Conservation (phyloP, 352 stramenopile species). For the Phytophthora idaei region DNA sequence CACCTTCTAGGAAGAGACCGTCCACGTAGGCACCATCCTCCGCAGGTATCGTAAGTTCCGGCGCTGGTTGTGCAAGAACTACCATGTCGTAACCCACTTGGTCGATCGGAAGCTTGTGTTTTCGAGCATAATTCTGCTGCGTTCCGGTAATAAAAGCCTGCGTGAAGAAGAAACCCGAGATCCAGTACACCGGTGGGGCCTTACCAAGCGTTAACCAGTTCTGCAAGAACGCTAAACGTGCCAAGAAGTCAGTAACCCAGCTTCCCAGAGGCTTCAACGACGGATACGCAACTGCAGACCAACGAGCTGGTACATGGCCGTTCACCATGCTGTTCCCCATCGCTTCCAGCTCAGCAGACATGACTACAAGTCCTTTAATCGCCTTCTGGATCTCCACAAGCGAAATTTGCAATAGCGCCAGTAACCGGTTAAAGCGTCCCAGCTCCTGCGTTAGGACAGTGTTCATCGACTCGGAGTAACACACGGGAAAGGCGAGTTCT, state of each 20-base stretch:
- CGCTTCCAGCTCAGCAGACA: constrained; percentile 91
- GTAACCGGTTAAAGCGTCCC: constrained; percentile 91
- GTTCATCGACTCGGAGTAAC: constrained; percentile 90
- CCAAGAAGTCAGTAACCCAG: constrained; percentile 93
- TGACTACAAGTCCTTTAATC: constrained; percentile 93
- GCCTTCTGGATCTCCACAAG: constrained; percentile 91
- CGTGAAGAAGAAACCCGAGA: constrained; percentile 95
- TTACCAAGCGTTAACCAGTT: constrained; percentile 80
- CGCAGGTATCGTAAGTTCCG: constrained; percentile 55
- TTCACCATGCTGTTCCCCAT: constrained; percentile 95
- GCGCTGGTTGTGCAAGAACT: constrained; percentile 60
- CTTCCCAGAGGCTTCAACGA: constrained; percentile 92
- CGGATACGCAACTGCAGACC: constrained; percentile 88
- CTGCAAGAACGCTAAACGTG: constrained; percentile 80
- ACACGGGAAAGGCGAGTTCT: constrained; percentile 83
- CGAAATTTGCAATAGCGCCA: constrained; percentile 73
- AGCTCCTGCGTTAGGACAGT: constrained; percentile 91
- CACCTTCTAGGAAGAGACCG: constrained; percentile 92
- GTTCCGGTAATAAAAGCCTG: constrained; percentile 95
- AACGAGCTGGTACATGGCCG: constrained; percentile 87
- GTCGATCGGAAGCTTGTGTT: constrained; percentile 92
- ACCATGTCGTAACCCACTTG: constrained; percentile 90
- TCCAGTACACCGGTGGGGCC: constrained; percentile 91
- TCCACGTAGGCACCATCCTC: constrained; percentile 90
- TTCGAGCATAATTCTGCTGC: constrained; percentile 93